Evolutionary conservation across 495 filamentous ascomycete genomes (phyloP).

Genomic region (Neurospora sp.): DNA sequence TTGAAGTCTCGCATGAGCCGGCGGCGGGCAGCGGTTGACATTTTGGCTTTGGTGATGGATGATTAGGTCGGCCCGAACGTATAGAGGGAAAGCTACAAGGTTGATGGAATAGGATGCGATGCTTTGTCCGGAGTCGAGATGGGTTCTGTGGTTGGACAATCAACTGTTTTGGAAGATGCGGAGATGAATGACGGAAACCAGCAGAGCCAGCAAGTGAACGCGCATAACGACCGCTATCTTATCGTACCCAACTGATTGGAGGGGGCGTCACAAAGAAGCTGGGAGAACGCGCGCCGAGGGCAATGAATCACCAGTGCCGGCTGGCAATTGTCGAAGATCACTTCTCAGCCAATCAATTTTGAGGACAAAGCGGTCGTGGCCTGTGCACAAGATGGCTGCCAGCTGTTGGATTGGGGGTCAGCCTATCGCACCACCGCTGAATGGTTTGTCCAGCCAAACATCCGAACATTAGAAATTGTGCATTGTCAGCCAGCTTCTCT

Average conservation of each 20-base stretch:
- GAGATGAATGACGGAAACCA: background rate
- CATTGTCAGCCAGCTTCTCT: too few relatives aligned
- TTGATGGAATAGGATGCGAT: background rate
- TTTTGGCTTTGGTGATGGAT: constrained; percentile 25
- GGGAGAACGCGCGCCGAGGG: background rate
- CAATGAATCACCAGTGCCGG: background rate
- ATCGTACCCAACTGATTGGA: background rate
- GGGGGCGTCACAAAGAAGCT: background rate
- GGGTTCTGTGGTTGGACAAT: background rate
- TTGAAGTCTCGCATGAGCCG: constrained; percentile 98
- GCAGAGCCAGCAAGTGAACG: background rate
- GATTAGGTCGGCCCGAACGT: background rate
- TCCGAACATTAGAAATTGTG: background rate
- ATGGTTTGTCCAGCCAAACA: background rate
- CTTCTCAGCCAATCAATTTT: background rate
- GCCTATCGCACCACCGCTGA: background rate
- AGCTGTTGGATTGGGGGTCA: background rate
- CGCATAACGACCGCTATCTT: background rate
- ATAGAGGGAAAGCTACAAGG: background rate
- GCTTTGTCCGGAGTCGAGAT: background rate
- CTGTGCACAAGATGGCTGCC: background rate
- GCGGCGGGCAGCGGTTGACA: constrained; percentile 90
- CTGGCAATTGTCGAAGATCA: background rate
- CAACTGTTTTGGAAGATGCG: background rate
- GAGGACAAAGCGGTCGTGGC: background rate